These are phyloP conservation scores for Haplosporangium sp. DNA, from an alignment of 371 early-diverging fungal species.

Conservation along the genomic window DNA sequence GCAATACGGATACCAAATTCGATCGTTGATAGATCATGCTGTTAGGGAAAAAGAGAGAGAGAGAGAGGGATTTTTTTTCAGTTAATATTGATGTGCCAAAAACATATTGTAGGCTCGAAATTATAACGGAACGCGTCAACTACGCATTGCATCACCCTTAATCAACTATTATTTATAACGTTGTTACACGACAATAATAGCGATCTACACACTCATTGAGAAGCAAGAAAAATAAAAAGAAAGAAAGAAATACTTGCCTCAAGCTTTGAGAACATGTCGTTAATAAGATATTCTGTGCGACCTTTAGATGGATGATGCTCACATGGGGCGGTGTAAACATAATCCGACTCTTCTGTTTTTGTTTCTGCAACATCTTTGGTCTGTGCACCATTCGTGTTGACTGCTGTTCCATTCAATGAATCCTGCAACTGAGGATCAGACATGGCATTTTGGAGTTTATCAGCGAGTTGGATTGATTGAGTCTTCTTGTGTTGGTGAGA, in stretches of 20 bases:
- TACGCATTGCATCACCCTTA: not conserved
- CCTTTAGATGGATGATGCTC: slow-evolving; percentile 56
- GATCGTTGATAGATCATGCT: slow-evolving; percentile 57
- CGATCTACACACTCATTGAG: no score
- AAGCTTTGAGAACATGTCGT: slow-evolving; percentile 56
- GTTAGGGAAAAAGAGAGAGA: not conserved
- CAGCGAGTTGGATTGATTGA: slow-evolving; percentile 40
- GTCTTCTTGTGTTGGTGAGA: slow-evolving; percentile 33
- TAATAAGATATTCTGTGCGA: slow-evolving; percentile 55
- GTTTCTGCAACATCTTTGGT: slow-evolving; percentile 5
- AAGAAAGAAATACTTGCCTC: slow-evolving; percentile 25
- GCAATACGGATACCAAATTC: slow-evolving; percentile 69
- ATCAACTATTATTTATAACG: not conserved
- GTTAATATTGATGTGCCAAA: no score
- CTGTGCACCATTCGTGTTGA: not conserved
- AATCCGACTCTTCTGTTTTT: slow-evolving; percentile 19
- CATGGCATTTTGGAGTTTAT: slow-evolving; percentile 47
- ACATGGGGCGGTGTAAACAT: slow-evolving; percentile 57
- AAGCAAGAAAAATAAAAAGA: not conserved
- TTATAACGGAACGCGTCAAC: not conserved
- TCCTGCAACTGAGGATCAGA: slow-evolving; percentile 28
- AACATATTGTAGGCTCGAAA: not conserved
- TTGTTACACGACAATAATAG: no score
- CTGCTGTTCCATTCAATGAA: slow-evolving; percentile 5
- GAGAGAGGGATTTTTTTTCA: not conserved